Conservation (phyloP, 495 filamentous ascomycete genomes). For the Hapsidospora chrysogenum region DNA sequence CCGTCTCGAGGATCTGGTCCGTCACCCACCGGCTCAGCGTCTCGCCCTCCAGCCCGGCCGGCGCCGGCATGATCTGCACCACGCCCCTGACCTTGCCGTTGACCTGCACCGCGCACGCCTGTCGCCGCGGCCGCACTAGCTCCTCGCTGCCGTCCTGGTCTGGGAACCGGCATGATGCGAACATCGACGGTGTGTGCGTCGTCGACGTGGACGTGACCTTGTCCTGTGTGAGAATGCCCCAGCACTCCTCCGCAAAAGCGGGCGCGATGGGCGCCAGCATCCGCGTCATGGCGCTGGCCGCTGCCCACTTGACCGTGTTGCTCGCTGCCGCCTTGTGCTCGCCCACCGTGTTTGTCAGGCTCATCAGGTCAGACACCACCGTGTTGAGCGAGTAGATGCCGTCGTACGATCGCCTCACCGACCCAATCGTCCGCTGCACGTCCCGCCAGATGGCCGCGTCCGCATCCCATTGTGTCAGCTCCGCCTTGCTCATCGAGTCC, state of each 20-base stretch:
- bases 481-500: constrained; percentile 6
- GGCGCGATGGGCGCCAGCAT: constrained; percentile 67
- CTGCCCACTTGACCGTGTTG: constrained; percentile 13
- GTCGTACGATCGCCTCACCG: constrained; percentile 50
- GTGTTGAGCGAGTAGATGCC: constrained; percentile 64
- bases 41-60: constrained; percentile 11
- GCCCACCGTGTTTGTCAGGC: constrained; percentile 50
- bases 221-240: constrained; percentile 36
- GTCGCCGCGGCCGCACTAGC: constrained; percentile 17
- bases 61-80: constrained; percentile 34
- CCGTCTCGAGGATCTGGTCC: constrained; percentile 20
- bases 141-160: constrained; percentile 28
- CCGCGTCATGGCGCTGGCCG: constrained; percentile 34
- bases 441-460: constrained; percentile 43
- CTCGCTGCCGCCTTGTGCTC: constrained; percentile 9
- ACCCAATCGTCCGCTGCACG: constrained; percentile 47
- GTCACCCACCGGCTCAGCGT: constrained; percentile 40
- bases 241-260: constrained; percentile 63
- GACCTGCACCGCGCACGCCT: constrained; percentile 48
- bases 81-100: constrained; percentile 58
- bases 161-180: constrained; percentile 34
- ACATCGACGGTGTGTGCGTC: too few species aligned
- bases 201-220: too few species aligned
- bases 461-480: constrained; percentile 19
- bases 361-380: constrained; percentile 64